A percentile compares a stretch with the other conserved stretches of the same genome.
These are phyloP conservation scores for Dichotomocladium elegans DNA, from an alignment of 371 early-diverging fungal species.

Conservation along the genomic window DNA sequence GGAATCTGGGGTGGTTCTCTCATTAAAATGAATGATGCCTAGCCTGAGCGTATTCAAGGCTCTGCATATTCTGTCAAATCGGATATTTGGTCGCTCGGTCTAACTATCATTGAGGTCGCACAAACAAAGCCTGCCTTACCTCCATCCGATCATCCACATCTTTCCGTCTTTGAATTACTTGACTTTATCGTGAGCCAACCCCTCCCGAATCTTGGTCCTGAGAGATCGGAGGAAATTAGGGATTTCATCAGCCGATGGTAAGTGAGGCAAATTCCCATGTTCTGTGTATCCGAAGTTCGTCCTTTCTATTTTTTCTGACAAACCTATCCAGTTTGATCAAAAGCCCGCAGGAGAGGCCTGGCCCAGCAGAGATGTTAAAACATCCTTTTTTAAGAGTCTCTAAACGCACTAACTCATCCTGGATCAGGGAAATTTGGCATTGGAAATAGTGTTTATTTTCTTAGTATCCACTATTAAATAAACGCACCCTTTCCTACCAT, in stretches of 20 bases:
- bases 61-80: constrained; percentile 83
- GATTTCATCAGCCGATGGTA: constrained; percentile 77
- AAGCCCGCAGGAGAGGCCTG: constrained; percentile 68
- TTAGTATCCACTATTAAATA: neutral
- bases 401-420: constrained; percentile 27
- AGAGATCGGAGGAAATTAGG: constrained; percentile 62
- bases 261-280: constrained; percentile 22
- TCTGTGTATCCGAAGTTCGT: neutral
- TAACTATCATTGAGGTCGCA: constrained; percentile 91
- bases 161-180: constrained; percentile 87
- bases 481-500: neutral
- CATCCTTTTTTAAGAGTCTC: constrained; percentile 52
- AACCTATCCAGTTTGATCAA: constrained; percentile 59
- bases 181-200: constrained; percentile 89
- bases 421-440: constrained; percentile 52
- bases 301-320: neutral
- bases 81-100: constrained; percentile 94
- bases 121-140: constrained; percentile 87
- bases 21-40: constrained; percentile 15
- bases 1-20: neutral
- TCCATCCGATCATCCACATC: constrained; percentile 53
- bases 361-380: constrained; percentile 64
- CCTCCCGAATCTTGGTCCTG: constrained; percentile 69
- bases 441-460: constrained; percentile 19
- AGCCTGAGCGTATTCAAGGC: constrained; percentile 96